Percentiles rank a stretch among this genome's conserved stretches.
phyloP scores from a whole-genome alignment of 352 stramenopile species.

The Thraustochytrium sp. region DNA sequence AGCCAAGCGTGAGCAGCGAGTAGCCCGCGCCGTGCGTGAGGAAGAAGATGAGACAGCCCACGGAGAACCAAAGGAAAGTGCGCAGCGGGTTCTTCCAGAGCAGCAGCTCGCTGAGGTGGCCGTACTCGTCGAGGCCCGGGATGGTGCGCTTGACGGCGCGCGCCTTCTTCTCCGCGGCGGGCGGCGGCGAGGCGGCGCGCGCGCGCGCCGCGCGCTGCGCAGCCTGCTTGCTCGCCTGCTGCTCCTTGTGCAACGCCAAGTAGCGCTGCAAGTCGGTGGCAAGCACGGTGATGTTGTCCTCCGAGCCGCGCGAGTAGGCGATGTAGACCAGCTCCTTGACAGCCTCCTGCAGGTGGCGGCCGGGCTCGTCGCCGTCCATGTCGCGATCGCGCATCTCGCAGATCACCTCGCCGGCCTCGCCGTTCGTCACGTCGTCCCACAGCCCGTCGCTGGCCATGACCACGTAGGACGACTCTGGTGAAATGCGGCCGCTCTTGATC shows the following conservation, averaged over 20 bases:
- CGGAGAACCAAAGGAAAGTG: constrained; percentile 33
- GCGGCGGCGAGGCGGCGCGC: not conserved
- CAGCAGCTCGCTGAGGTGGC: constrained; percentile 23
- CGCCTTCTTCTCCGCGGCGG: not conserved
- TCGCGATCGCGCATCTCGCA: constrained; percentile 51
- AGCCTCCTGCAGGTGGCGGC: constrained; percentile 9
- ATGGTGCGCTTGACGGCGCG: constrained; percentile 15
- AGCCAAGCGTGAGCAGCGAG: constrained; percentile 23
- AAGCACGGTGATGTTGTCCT: constrained; percentile 83
- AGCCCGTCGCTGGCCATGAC: constrained; percentile 80
- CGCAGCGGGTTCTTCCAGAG: constrained; percentile 39
- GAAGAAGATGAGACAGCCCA: constrained; percentile 38
- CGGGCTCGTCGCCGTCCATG: constrained; percentile 13
- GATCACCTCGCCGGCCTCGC: constrained; percentile 68
- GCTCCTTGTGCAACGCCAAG: not conserved
- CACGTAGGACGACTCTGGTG: constrained; percentile 64
- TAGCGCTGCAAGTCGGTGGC: constrained; percentile 68
- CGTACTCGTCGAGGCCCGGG: constrained; percentile 27
- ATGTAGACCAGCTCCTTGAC: constrained; percentile 65
- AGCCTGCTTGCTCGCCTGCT: not conserved
- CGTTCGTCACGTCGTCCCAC: constrained; percentile 81
- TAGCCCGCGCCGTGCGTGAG: constrained; percentile 21
- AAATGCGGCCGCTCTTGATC: constrained; percentile 21
- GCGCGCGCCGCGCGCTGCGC: not conserved
- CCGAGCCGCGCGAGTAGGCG: constrained; percentile 68